phyloP scores from a whole-genome alignment of 139 green algal species.

The Micractinium conductrix region DNA sequence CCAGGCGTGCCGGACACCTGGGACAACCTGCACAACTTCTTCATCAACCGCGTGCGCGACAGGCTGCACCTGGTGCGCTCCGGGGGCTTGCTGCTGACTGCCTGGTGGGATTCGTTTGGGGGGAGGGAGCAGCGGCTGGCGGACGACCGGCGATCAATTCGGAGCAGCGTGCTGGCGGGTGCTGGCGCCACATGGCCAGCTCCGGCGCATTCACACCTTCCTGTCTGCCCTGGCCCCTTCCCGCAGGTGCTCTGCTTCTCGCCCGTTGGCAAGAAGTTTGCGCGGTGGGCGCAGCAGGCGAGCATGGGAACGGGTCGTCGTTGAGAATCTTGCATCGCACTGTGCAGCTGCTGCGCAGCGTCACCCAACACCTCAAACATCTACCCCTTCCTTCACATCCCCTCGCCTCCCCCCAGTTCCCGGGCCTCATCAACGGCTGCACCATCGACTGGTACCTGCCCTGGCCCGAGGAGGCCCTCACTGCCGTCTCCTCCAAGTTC shows the following conservation, averaged over 20 bases:
- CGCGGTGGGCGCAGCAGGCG: conserved; percentile 79
- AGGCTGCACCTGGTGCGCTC: conserved; percentile 91
- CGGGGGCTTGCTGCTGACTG: too few relatives aligned
- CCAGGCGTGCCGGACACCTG: conserved; percentile 82
- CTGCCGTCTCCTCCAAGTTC: conserved; percentile 83
- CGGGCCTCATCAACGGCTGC: conserved; percentile 93
- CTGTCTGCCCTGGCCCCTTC: background rate
- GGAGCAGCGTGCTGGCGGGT: too few relatives aligned
- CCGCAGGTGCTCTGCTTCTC: conserved; percentile 87
- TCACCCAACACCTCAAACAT: background rate
- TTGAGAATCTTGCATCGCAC: too few relatives aligned
- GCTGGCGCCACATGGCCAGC: too few relatives aligned
- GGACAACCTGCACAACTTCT: conserved; percentile 94
- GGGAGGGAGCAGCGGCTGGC: too few relatives aligned
- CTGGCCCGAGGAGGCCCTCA: conserved; percentile 82
- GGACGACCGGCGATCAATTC: too few relatives aligned
- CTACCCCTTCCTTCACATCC: background rate
- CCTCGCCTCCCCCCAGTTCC: conserved; percentile 60
- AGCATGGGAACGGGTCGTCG: too few relatives aligned
- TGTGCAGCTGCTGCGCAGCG: too few relatives aligned
- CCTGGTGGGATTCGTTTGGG: too few relatives aligned
- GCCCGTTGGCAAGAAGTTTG: conserved; percentile 90
- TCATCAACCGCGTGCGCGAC: conserved; percentile 89
- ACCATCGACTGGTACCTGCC: conserved; percentile 94
- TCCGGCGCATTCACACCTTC: too few relatives aligned